Percentiles rank a stretch among this genome's conserved stretches.
phyloP scores from a whole-genome alignment of 2,329 filamentous ascomycete species.

The Pseudonectria foliicola region DNA sequence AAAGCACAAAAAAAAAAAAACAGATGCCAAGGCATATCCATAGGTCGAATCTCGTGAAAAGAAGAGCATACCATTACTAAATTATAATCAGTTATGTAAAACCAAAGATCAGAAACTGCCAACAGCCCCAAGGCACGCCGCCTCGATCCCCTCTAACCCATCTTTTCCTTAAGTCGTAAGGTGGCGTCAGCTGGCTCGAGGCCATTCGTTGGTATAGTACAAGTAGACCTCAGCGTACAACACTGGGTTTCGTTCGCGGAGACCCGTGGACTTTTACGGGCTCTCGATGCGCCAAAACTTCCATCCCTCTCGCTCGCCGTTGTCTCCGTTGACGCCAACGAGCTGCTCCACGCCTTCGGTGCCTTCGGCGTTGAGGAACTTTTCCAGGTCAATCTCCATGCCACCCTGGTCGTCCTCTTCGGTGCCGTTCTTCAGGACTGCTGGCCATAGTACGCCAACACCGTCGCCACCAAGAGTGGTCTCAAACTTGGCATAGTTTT shows the following conservation, averaged over 20 bases:
- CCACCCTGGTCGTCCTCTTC: conserved; percentile 71
- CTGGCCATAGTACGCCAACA: conserved; percentile 89
- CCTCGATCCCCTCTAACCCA: conserved; percentile 11
- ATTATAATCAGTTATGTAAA: conserved; percentile 21
- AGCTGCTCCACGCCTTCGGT: conserved; percentile 80
- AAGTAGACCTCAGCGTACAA: conserved; percentile 3
- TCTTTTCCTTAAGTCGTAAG: conserved; percentile 12
- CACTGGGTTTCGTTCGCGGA: conserved; percentile 1
- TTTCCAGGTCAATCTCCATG: conserved; percentile 86
- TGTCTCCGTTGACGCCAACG: conserved; percentile 68
- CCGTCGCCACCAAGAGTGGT: conserved; percentile 89
- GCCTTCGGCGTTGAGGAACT: conserved; percentile 73
- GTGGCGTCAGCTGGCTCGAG: conserved; percentile 16
- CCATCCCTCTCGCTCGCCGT: conserved; percentile 69
- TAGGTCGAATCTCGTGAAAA: too few relatives aligned
- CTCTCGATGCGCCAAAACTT: conserved; percentile 73
- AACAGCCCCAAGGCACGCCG: conserved; percentile 11
- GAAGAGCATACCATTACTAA: conserved; percentile 18
- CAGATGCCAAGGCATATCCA: too few relatives aligned
- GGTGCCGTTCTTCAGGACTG: conserved; percentile 78
- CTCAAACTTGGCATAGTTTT: conserved; percentile 78
- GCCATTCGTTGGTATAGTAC: conserved; percentile 14
- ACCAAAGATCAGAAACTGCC: conserved; percentile 9
- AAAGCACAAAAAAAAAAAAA: too few relatives aligned
- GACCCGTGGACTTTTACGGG: conserved; percentile 19